Base-by-base conservation (phyloP, 1,284 basidiomycete genomes). In the Apiotrichum gamsii region DNA sequence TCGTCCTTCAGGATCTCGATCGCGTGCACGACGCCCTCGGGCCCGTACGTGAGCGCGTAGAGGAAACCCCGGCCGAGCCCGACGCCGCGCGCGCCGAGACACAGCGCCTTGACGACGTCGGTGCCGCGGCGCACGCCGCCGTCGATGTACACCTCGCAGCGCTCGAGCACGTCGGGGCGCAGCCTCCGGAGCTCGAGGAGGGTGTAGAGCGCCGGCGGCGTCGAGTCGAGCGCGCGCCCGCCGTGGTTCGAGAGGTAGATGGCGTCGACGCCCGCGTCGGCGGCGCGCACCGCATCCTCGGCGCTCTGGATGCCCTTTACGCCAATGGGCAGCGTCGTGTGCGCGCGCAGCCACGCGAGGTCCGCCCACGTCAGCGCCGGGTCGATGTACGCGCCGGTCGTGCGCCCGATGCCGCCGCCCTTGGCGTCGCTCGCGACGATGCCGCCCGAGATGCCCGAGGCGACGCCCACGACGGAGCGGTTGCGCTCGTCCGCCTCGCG, bases 1-100 rank as follows among this genome's bases (percentile, higher is more conserved):
- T 95, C 90, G 40, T 85, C 82, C 57, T 84, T 76, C 56, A 94
- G 69, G 34, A 94, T 74, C 48, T 75, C 69, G 25, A 75, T 67
- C 25, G 69, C 72, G 30, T 73, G 68, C 8, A 69, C 55, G 3
- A 76, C 74, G 28, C 74, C 74, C 39, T 74, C 65, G 41, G 68
- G 56, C 6, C 74, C 63, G 51, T 73, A 72, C 32, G 70, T 65
- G 45, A 72, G 36, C 5, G 39, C 49, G 49, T 74, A 76, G 33
- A 76, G 55, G 56, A 76, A 73, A 4, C 75, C 74, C 38, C 75
- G 45, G 13, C 74, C 75, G 35, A 75, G 59, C 8, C 71, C 71
- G 0, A 75, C 75, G 5, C 67, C 76, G 19, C 69, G 72, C 1
- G 75, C 76, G 13, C 76, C 76, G 20, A 77, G 64, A 44, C 74